Evolutionary conservation across 441 rosid genomes (phyloP).

Genomic region (Geranium incanum): DNA sequence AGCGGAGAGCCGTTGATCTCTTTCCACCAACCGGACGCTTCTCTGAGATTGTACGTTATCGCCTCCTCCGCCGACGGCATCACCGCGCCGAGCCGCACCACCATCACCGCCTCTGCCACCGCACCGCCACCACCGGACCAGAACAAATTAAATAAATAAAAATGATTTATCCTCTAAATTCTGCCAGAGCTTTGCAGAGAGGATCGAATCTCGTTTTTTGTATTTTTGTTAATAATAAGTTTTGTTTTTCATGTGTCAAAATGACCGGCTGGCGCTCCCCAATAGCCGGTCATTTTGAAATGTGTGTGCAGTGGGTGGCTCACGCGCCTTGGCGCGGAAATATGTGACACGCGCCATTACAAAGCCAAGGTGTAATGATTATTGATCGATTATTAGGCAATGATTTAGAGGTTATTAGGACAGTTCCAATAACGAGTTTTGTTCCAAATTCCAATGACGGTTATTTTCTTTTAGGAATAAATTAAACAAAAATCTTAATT

Average conservation of each 20-base stretch:
- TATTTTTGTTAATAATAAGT: background rate
- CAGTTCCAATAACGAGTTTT: too few species aligned
- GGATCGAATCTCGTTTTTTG: background rate
- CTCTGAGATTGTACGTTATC: constrained; percentile 35
- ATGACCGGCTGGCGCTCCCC: background rate
- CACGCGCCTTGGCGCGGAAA: background rate
- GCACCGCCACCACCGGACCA: background rate
- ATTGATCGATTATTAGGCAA: too few species aligned
- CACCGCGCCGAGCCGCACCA: constrained; percentile 27
- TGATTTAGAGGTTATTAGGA: too few species aligned
- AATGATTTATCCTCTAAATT: too few species aligned
- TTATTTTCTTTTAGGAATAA: too few species aligned
- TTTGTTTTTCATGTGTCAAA: background rate
- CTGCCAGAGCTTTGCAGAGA: background rate
- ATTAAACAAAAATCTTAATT: too few species aligned
- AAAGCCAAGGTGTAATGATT: background rate
- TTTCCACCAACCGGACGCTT: constrained; percentile 66
- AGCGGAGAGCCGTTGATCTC: constrained; percentile 49
- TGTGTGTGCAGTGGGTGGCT: background rate
- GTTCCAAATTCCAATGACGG: too few species aligned
- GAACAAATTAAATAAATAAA: too few species aligned
- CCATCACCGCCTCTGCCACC: constrained; percentile 17
- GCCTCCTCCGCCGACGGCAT: constrained; percentile 25
- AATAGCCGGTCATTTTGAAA: background rate
- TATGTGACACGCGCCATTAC: background rate